Base-by-base conservation (phyloP, 2,329 filamentous ascomycete species). In the Teratosphaeriaceae sp. region DNA sequence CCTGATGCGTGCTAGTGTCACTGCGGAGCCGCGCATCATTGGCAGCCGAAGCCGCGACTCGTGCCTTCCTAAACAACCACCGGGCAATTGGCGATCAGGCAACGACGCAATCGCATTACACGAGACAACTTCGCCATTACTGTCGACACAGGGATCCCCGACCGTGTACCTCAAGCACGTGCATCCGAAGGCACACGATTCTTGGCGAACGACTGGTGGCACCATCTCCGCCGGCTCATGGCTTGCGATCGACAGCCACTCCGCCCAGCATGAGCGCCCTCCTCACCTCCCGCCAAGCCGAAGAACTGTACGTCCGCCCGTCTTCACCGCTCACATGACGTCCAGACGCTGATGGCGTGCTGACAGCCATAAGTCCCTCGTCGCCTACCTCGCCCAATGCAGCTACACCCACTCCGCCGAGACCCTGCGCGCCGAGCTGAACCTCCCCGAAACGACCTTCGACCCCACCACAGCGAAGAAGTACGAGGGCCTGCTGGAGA, bases 401-500 rank as follows among this genome's bases (percentile, higher is more conserved):
- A 84, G 83, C 61, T 78, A 92, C 31, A 68, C 79, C 21, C 79
- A 79, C 44, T 82, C 78, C 49, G 85, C 85, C 31, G 71, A 79
- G 34, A 78, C 84, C 19, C 71, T 96, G 46, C 80, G 88, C 49
- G 75, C 84, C 58, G 89, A 96, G 65, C 69, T 86, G n/a, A 75
- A 76, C 43, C 75, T 95, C 3, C 76, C 80, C 40, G 79, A 85
- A 52, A 49, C 42, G 38, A 73, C 70, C 37, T 89, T 94, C 57
- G 88, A 95, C 62, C 74, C 85, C 49, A 76, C 78, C 15, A 95
- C 87, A 16, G 77, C 83, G 40, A 95, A 95, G 72, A 95, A 94
- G 69, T 97, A 96, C 69, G 88, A 95, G 67, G 85, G 86, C 1
- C 68, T 97, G 21, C 69, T 97, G 53, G 90, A 97, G 74, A 96